phyloP scores from a whole-genome alignment of 2,329 filamentous ascomycete species.

The Cladophialophora carrionii region DNA sequence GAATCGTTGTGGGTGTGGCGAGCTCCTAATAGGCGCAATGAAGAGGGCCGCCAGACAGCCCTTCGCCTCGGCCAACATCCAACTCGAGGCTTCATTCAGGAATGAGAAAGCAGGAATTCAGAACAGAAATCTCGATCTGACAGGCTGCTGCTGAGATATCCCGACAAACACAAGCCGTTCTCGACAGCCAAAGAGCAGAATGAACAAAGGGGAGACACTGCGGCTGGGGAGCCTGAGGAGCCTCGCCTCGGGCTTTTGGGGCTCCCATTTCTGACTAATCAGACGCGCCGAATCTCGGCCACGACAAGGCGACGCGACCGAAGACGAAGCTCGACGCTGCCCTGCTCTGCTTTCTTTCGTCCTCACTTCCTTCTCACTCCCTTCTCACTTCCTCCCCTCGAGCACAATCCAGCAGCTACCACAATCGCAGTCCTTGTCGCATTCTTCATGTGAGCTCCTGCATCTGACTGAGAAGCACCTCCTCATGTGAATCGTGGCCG shows the following conservation, averaged over 20 bases:
- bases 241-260: neutral
- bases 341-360: no score
- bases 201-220: neutral
- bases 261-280: neutral
- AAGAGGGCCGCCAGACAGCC: neutral
- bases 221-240: neutral
- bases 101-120: neutral
- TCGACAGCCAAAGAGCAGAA: neutral
- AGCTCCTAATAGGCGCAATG: neutral
- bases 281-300: neutral
- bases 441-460: neutral
- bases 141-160: neutral
- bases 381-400: neutral
- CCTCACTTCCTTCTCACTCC: no score
- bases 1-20: conserved; percentile 23
- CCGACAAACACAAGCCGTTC: neutral
- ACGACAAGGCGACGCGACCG: no score
- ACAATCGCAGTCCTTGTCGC: conserved; percentile 7
- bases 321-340: neutral
- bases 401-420: neutral
- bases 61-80: neutral
- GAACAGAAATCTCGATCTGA: neutral
- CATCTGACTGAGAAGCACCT: conserved; percentile 13
- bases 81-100: conserved; percentile 2
- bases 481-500: neutral